Evolutionary conservation across 345 rosid genomes (phyloP), one percentile per base, ranked within the genome.

Genomic region (Eucalyptus tenuipes): DNA sequence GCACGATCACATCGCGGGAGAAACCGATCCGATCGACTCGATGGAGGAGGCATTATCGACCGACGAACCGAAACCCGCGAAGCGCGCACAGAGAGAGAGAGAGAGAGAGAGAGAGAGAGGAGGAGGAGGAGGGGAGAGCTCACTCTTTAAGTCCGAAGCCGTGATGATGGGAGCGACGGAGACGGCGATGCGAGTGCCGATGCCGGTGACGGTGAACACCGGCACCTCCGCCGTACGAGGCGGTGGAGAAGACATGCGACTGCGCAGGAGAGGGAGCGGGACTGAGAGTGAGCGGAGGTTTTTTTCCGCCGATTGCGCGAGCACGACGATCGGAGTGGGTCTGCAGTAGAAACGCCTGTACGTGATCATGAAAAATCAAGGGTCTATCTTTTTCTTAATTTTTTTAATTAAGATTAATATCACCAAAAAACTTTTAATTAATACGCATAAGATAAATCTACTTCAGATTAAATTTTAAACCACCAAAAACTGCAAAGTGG

Each of bases 161-260:
- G 92, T 91, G 91, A 93, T 91, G 55, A 93, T 93, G 12, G 91
- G 90, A 89, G 93, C 87, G 89, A 91, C 95, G 44, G 92, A 87
- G 86, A 95, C 85, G 91, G 91, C 96, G 50, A 96, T 91, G 92
- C 91, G 94, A 88, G 97, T 96, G 88, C 92, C 95, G 85, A 95
- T 87, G 93, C 89, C 93, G 22, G 95, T 95, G 86, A 93, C 96
- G 14, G 89, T 87, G 71, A 95, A 96, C 52, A 95, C 94, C 2
- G 94, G 93, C 31, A 92, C 94, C 92, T 93, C 87, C 13, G 82
- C 86, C 15, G 82, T 68, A 29, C 89, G 50, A 55, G 88, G 91
- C 94, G 90, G 91, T 87, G 71, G 66, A 79, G 48, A 42, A 49
- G 85, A 88, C 89, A 55, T 82, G 45, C 31, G 10, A 86, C 45